These are phyloP conservation scores for Eimeria sp. DNA, from an alignment of 169 alveolate genomes.

Conservation along the genomic window DNA sequence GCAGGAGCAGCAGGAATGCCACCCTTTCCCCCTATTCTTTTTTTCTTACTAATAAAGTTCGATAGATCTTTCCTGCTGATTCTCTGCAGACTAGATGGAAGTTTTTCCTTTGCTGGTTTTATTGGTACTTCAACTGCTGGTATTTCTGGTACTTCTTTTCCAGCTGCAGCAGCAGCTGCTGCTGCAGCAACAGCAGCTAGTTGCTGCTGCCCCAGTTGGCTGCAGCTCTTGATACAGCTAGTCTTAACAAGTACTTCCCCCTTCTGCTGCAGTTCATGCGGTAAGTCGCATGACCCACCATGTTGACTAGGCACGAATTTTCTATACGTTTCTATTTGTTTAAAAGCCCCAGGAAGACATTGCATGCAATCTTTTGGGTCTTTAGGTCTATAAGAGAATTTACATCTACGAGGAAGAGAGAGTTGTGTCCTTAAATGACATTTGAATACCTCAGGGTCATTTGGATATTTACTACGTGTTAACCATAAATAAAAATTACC, in stretches of 20 bases:
- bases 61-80: not conserved
- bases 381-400: conserved; percentile 14
- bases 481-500: conserved; percentile 79
- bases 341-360: not conserved
- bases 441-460: conserved; percentile 78
- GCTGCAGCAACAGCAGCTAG: conserved; percentile 3
- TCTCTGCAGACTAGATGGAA: not conserved
- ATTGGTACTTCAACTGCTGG: not conserved
- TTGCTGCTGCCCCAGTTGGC: conserved; percentile 42
- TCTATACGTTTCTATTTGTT: conserved; percentile 24
- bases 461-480: conserved; percentile 55
- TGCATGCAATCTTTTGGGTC: conserved; percentile 78
- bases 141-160: not conserved
- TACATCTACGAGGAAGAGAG: conserved; percentile 36
- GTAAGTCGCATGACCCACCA: conserved; percentile 72
- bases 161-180: not conserved
- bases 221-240: conserved; percentile 66
- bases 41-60: not conserved
- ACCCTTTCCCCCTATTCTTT: not conserved
- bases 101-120: not conserved
- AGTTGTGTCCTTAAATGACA: conserved; percentile 75
- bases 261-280: conserved; percentile 18
- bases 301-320: conserved; percentile 29
- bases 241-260: conserved; percentile 23
- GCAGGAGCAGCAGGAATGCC: not conserved